Percentiles rank a stretch among this genome's conserved stretches.
Evolutionary conservation across 495 filamentous ascomycete genomes (phyloP).

Genomic region (Cairneyella variabilis): DNA sequence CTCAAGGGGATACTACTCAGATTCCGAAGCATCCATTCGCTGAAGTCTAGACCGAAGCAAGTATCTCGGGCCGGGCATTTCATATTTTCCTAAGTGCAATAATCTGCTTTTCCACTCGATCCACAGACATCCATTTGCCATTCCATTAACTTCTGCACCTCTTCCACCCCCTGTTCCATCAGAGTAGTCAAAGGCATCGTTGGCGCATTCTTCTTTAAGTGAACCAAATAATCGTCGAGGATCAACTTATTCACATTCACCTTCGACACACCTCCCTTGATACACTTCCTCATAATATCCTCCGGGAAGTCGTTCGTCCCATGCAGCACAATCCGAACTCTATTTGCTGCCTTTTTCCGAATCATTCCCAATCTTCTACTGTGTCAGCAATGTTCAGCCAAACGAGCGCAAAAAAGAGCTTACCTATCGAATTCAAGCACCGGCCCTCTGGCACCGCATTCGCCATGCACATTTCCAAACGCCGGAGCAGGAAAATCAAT

Average conservation of each 20-base stretch:
- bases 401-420: neutral
- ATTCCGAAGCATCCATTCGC: too few species aligned
- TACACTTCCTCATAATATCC: conserved; percentile 63
- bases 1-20: too few species aligned
- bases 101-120: conserved; percentile 10
- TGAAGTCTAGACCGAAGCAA: too few species aligned
- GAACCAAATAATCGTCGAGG: conserved; percentile 63
- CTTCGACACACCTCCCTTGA: conserved; percentile 67
- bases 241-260: conserved; percentile 81
- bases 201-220: conserved; percentile 61
- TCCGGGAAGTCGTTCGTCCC: conserved; percentile 70
- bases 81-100: too few species aligned
- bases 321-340: conserved; percentile 70
- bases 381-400: neutral
- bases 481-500: conserved; percentile 59
- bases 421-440: conserved; percentile 11
- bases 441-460: conserved; percentile 33
- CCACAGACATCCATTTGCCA: conserved; percentile 67
- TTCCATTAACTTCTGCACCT: conserved; percentile 74
- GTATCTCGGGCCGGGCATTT: too few species aligned
- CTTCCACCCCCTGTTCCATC: conserved; percentile 65
- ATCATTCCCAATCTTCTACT: conserved; percentile 47
- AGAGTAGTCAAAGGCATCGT: conserved; percentile 61
- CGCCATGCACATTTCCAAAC: conserved; percentile 67
- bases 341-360: conserved; percentile 53